These are phyloP conservation scores for Periconia macrospinosa DNA, from an alignment of 2,329 filamentous ascomycete genomes.

Conservation along the genomic window DNA sequence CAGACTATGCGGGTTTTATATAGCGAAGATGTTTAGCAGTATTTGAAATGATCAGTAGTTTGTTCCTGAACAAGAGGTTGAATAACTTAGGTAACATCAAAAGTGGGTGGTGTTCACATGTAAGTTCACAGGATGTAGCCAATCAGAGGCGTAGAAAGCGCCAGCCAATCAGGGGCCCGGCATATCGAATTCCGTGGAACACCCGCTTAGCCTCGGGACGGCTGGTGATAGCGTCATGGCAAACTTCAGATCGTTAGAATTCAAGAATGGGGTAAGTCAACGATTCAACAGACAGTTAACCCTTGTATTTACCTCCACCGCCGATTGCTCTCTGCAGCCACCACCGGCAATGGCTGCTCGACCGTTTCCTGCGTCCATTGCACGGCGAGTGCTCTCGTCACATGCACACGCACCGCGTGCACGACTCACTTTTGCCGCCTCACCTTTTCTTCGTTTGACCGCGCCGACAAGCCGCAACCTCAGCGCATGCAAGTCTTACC, in stretches of 20 bases:
- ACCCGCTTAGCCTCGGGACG: slow-evolving; percentile 32
- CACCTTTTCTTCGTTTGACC: slow-evolving; percentile 14
- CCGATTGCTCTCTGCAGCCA: slow-evolving; percentile 6
- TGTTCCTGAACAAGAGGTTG: too few species aligned
- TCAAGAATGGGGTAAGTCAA: slow-evolving; percentile 24
- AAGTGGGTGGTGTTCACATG: too few species aligned
- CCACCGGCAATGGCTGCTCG: slow-evolving; percentile 35
- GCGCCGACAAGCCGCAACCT: slow-evolving; percentile 16
- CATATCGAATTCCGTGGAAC: slow-evolving; percentile 24
- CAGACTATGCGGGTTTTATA: too few species aligned
- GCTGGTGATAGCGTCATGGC: slow-evolving; percentile 28
- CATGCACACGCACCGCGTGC: slow-evolving; percentile 13
- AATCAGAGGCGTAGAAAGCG: background rate
- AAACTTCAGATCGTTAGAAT: slow-evolving; percentile 1
- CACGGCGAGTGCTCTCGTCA: slow-evolving; percentile 28
- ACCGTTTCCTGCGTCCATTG: slow-evolving; percentile 28
- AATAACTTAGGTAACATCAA: too few species aligned
- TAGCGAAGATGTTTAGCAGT: too few species aligned
- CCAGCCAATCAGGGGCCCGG: slow-evolving; percentile 24
- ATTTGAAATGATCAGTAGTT: too few species aligned
- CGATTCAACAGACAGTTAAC: too few species aligned
- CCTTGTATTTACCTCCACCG: background rate
- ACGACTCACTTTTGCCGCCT: background rate
- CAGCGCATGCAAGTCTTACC: slow-evolving; percentile 21
- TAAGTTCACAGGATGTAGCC: background rate